These are phyloP conservation scores for Chrysosphaeria jannelii DNA, from an alignment of 2,329 filamentous ascomycete genomes.

Conservation along the genomic window DNA sequence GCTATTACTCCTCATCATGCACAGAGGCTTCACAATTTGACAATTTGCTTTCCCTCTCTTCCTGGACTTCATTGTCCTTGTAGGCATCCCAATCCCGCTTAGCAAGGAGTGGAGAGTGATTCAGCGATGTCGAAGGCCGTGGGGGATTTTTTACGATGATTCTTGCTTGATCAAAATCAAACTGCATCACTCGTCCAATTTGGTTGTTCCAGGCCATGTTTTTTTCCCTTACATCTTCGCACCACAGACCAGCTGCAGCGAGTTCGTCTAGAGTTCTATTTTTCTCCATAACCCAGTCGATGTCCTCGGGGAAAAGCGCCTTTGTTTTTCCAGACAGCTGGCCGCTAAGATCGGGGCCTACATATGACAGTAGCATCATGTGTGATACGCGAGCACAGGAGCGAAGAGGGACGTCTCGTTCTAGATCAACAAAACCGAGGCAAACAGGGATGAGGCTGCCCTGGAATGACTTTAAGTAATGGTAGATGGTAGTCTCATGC, in stretches of 20 bases:
- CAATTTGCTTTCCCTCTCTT: no score
- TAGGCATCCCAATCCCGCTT: background rate
- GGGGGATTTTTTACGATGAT: background rate
- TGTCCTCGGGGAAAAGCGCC: conserved; percentile 1
- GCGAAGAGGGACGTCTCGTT: conserved; percentile 1
- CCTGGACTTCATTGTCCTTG: background rate
- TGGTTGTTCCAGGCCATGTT: conserved; percentile 2
- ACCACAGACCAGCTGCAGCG: conserved; percentile 1
- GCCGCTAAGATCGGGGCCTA: conserved; percentile 1
- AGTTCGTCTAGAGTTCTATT: conserved; percentile 1
- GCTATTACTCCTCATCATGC: no score
- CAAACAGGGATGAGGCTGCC: conserved; percentile 3
- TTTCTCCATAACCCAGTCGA: conserved; percentile 1
- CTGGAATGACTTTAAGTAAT: conserved; percentile 2
- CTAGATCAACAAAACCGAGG: conserved; percentile 4
- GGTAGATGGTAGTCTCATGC: conserved; percentile 3
- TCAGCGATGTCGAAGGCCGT: background rate
- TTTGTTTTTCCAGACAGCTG: background rate
- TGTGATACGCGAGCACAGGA: conserved; percentile 2
- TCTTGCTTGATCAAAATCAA: conserved; percentile 1
- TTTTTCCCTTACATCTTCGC: background rate
- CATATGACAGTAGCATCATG: conserved; percentile 5
- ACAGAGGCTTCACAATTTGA: no score
- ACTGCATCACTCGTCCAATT: conserved; percentile 1
- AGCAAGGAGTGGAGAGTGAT: background rate